A percentile compares a stretch with the other conserved stretches of the same genome.
phyloP scores from a whole-genome alignment of 352 stramenopile genomes.

The Thraustochytrium sp. region DNA sequence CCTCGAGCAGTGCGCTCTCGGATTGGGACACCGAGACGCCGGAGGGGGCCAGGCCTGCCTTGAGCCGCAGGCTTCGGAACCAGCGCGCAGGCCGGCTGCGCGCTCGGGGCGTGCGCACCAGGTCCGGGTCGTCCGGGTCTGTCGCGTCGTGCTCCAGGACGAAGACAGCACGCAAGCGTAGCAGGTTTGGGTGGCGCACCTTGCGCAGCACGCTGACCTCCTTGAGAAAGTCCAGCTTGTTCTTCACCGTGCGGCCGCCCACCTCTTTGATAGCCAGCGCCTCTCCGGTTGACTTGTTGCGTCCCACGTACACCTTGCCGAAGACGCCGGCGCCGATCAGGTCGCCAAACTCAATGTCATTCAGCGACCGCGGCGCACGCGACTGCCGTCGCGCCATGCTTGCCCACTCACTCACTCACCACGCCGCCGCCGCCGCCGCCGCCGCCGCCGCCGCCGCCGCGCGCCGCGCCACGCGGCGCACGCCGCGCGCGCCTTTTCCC shows the following conservation, averaged over 20 bases:
- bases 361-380: background rate
- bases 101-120: background rate
- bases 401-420: too few relatives aligned
- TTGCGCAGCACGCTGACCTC: conserved; percentile 29
- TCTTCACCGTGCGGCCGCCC: background rate
- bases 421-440: too few relatives aligned
- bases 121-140: background rate
- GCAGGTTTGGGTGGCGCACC: background rate
- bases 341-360: conserved; percentile 21
- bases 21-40: too few relatives aligned
- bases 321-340: conserved; percentile 26
- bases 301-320: conserved; percentile 19
- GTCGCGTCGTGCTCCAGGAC: conserved; percentile 11
- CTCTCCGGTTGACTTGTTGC: conserved; percentile 2
- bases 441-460: too few relatives aligned
- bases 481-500: too few relatives aligned
- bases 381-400: background rate
- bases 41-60: too few relatives aligned
- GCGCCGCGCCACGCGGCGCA: too few relatives aligned
- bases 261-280: conserved; percentile 29
- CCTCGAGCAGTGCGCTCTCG: too few relatives aligned
- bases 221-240: conserved; percentile 39
- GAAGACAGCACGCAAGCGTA: background rate
- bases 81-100: background rate
- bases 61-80: background rate